Evolutionary conservation across 805 yeast genomes (phyloP).

Genomic region (Saccharomyces paradoxus): DNA sequence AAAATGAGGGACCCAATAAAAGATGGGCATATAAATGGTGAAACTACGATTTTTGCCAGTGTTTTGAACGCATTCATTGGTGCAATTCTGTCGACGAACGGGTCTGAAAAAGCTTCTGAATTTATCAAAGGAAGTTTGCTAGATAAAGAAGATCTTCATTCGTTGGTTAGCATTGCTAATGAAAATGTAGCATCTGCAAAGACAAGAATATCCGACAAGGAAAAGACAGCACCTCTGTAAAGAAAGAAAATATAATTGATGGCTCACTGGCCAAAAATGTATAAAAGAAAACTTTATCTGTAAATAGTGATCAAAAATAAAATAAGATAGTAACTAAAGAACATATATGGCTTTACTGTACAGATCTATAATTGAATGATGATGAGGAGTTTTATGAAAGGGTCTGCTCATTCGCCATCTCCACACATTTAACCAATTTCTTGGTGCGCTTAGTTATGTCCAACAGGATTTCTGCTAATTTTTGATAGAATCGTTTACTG

Average conservation of each 20-base stretch:
- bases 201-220: not conserved
- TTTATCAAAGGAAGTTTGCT: constrained; percentile 50
- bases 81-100: constrained; percentile 56
- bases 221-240: not conserved
- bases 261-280: not conserved
- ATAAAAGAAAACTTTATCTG: not conserved
- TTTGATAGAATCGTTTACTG: constrained; percentile 81
- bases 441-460: constrained; percentile 95
- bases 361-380: not conserved
- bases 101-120: constrained; percentile 47
- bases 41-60: constrained; percentile 45
- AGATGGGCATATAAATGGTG: constrained; percentile 45
- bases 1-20: constrained; percentile 45
- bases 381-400: not conserved
- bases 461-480: constrained; percentile 91
- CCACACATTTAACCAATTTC: constrained; percentile 91
- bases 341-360: not conserved
- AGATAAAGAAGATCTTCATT: constrained; percentile 7
- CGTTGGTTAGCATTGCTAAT: not conserved
- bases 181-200: not conserved
- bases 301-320: not conserved
- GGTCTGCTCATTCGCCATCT: constrained; percentile 57
- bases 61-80: constrained; percentile 59
- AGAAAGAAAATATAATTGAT: not conserved
- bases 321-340: not conserved